phyloP scores from a whole-genome alignment of 352 stramenopile genomes.

The Globisporangium nagaii region DNA sequence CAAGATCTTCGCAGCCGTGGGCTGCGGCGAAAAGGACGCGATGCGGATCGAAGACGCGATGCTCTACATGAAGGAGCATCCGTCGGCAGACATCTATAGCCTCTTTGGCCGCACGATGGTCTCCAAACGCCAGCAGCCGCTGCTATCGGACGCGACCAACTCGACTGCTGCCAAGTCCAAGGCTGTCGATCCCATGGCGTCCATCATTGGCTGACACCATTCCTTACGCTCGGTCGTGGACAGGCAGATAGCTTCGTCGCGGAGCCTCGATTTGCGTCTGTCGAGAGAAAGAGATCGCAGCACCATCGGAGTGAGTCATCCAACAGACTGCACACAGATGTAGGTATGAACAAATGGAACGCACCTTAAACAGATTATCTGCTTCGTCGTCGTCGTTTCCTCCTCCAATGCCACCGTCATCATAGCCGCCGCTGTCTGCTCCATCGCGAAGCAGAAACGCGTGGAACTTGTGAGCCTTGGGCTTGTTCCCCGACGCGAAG shows the following conservation, averaged over 20 bases:
- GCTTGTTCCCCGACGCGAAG: conserved; percentile 9
- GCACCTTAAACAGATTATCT: conserved; percentile 10
- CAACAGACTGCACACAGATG: neutral
- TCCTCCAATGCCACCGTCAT: neutral
- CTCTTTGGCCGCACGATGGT: conserved; percentile 71
- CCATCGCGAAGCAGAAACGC: neutral
- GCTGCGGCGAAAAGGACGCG: conserved; percentile 24
- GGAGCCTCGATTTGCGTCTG: conserved; percentile 18
- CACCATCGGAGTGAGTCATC: neutral
- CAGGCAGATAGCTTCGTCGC: conserved; percentile 18
- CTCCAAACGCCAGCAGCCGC: conserved; percentile 9
- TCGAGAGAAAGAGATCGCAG: neutral
- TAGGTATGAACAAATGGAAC: conserved; percentile 2
- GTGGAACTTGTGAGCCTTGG: neutral
- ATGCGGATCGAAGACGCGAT: conserved; percentile 45
- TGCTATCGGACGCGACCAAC: neutral
- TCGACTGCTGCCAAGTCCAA: neutral
- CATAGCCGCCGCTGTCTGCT: neutral
- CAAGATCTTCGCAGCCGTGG: conserved; percentile 55
- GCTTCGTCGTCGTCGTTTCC: conserved; percentile 1
- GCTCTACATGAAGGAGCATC: conserved; percentile 40
- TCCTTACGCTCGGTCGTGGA: conserved; percentile 1
- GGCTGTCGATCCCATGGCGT: neutral
- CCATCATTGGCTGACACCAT: conserved; percentile 6
- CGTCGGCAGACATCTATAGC: conserved; percentile 46